A percentile compares a stretch with the other conserved stretches of the same genome.
These are phyloP conservation scores for Ilyonectria destructans DNA, from an alignment of 2,329 filamentous ascomycete genomes.

Conservation along the genomic window DNA sequence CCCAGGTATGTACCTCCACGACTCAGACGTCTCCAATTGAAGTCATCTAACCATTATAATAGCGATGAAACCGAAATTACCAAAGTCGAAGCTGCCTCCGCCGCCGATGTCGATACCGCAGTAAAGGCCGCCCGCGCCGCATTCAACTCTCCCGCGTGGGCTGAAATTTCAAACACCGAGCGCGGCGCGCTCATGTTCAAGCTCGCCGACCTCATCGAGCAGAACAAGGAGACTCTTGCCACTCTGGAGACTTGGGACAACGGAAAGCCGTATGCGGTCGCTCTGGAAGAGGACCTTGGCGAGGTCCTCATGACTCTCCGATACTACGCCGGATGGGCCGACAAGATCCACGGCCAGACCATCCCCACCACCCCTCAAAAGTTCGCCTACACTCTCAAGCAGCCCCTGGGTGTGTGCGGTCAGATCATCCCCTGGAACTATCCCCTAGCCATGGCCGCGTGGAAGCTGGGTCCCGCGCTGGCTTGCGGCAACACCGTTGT, in stretches of 20 bases:
- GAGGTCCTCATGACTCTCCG: conserved; percentile 61
- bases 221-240: conserved; percentile 67
- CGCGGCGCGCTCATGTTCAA: conserved; percentile 79
- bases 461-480: conserved; percentile 80
- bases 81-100: conserved; percentile 40
- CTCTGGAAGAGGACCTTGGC: conserved; percentile 75
- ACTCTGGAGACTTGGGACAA: conserved; percentile 84
- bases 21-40: not conserved
- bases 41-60: not conserved
- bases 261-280: conserved; percentile 75
- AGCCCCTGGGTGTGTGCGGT: conserved; percentile 80
- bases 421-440: conserved; percentile 84
- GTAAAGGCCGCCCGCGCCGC: conserved; percentile 72
- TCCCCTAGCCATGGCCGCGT: conserved; percentile 79
- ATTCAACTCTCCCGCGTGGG: conserved; percentile 55
- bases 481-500: conserved; percentile 74
- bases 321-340: conserved; percentile 81
- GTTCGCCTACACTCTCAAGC: conserved; percentile 78
- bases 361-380: conserved; percentile 76
- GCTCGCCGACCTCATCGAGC: conserved; percentile 78
- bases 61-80: conserved; percentile 33
- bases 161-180: conserved; percentile 69
- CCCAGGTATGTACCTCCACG: conserved; percentile 27
- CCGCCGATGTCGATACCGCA: conserved; percentile 45
- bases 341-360: conserved; percentile 81